Base-by-base conservation (phyloP, 768 basidiomycete species). In the Pulveroboletus sp. region DNA sequence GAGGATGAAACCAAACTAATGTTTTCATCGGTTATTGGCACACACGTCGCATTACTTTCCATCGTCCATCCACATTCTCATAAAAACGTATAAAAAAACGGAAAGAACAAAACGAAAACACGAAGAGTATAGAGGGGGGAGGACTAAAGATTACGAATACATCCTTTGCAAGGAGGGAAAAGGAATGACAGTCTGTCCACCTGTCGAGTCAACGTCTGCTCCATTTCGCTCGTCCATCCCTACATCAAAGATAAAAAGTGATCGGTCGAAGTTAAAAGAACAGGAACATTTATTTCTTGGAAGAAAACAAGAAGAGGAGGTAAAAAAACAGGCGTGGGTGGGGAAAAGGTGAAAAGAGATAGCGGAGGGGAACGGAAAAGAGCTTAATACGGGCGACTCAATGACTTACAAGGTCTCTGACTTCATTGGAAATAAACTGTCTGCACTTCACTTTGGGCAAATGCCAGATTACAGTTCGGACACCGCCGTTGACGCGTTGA, bases 401-500 rank as follows among this genome's bases (percentile, higher is more conserved):
- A 31, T 18, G 9, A 21, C 32, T 6, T 8, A 32, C 14, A 13
- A 24, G 10, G 6, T 8, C 31, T 15, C 6, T 14, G n/a, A 8
- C 11, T 26, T 70, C 54, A 77, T 59, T 83, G 82, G 66, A 85
- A 82, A 59, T 73, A 83, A 30, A 86, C 63, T 10, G 74, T 71
- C 59, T 81, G 77, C n/a, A 93, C 89, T 55, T 98, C 93, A 43
- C 83, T 84, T 58, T 84, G 81, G 5, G 86, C 84, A 70, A 98
- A 98, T 1, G 77, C 68, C 30, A 86, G 61, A 54, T 86, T 85
- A 65, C 94, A 98, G 6, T 86, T 84, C 21, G 93, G 93, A 70
- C 94, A 98, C 67, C 94, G 94, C 26, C 94, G 84, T 65, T 96
- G 93, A 51, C 94, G 82, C 14, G 89, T 93, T 26, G 85, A 71